Evolutionary conservation across 306 rosid species (phyloP), one percentile per base, ranked within the genome.

Genomic region (Erythrophleum fordii): DNA sequence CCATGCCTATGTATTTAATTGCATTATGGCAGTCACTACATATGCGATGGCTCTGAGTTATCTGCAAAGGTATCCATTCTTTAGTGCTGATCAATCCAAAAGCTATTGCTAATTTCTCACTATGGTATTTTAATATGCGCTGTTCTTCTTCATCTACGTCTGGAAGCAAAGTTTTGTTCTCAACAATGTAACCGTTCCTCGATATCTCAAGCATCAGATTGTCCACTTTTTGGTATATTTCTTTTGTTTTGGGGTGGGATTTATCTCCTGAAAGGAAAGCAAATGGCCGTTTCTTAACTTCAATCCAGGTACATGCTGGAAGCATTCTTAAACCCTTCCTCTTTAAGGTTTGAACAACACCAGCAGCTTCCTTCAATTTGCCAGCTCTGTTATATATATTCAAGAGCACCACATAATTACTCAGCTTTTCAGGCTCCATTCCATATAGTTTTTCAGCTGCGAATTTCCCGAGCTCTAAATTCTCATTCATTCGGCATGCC

Each of bases 41-140:
- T 28, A 90, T 79, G 22, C 98, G 92, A 85, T 92, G 97, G 62
- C 91, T 82, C 88, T 92, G 98, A 51, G 85, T 89, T 12, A 95
- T 77, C 62, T 90, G 98, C 85, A 95, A 83, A 11, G 97, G 81
- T 7, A 84, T 81, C 89, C 92, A 88, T 18, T 83, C 66, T 6
- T 87, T 65, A 28, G 98, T 87, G 70, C 76, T 94, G 72, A 91
- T 81, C 53, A 95, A 72, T 18, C 98, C 98, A 75, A 69, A 95
- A 83, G 97, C 95, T 73, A 92, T 82, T 16, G 97, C 98, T 69
- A 92, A 81, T 78, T 87, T 92, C 86, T 94, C 98, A 20, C 97
- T 88, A 45, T 94, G 97, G 87, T 91, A 92, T 58, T 81, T 73
- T 31, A 73, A 70, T 16, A 70, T 34, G 37, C 81, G 78, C 60